phyloP scores from a whole-genome alignment of 495 filamentous ascomycete genomes.

The Umbilicaria muhlenbergii region DNA sequence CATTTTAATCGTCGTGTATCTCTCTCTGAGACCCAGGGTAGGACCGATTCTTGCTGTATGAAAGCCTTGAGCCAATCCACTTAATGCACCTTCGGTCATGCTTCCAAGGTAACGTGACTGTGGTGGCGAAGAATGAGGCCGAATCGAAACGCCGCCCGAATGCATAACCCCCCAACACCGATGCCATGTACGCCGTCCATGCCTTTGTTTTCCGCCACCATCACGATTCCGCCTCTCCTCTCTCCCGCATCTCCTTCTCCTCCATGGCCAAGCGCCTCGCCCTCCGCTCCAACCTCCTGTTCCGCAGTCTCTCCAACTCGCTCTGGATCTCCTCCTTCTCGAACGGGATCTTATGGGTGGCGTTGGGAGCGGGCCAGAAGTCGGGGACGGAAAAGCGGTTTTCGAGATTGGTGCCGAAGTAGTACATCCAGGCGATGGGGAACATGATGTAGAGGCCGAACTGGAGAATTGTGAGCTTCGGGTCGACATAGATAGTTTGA shows the following conservation, averaged over 20 bases:
- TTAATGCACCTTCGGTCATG: no score
- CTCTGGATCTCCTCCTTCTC: slow-evolving; percentile 74
- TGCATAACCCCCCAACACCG: no score
- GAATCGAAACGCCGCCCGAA: no score
- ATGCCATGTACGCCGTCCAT: no score
- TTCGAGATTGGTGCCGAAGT: slow-evolving; percentile 98
- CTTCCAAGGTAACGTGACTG: no score
- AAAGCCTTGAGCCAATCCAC: no score
- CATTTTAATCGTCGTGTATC: no score
- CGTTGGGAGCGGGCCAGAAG: slow-evolving; percentile 83
- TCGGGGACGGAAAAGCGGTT: slow-evolving; percentile 69
- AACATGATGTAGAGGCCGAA: slow-evolving; percentile 98
- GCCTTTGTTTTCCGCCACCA: no score
- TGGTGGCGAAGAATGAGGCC: no score
- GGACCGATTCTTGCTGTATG: no score
- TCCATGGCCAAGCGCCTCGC: slow-evolving; percentile 42
- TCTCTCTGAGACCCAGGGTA: no score
- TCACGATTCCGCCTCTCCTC: background rate
- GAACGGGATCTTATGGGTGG: slow-evolving; percentile 77
- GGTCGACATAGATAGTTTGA: background rate
- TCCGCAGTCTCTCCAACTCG: slow-evolving; percentile 60
- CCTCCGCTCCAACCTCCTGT: slow-evolving; percentile 39
- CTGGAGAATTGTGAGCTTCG: slow-evolving; percentile 25
- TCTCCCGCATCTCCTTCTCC: slow-evolving; percentile 14
- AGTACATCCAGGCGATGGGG: slow-evolving; percentile 98